phyloP scores from a whole-genome alignment of 2,329 filamentous ascomycete species.

The Botrytis pseudocinerea region DNA sequence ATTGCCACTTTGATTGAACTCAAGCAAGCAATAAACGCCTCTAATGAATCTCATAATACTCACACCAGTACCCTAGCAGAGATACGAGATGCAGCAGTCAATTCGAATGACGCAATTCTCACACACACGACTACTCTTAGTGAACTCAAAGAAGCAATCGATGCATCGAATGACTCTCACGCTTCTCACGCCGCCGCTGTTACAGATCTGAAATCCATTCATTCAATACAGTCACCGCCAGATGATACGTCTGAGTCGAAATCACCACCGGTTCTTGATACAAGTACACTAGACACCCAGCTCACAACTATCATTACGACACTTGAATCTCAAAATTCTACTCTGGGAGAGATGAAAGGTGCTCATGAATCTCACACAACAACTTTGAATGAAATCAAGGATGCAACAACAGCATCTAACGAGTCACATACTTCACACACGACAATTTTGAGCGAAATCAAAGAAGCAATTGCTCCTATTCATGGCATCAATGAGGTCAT shows the following conservation, averaged over 20 bases:
- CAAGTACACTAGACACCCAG: constrained; percentile 13
- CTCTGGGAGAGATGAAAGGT: constrained; percentile 30
- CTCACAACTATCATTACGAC: constrained; percentile 30
- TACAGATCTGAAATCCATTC: constrained; percentile 24
- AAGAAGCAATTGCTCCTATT: background rate
- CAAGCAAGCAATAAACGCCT: background rate
- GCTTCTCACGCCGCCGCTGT: constrained; percentile 26
- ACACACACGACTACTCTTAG: constrained; percentile 30
- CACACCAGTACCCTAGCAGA: constrained; percentile 28
- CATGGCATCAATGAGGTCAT: background rate
- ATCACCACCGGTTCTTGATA: background rate
- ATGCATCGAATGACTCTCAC: constrained; percentile 23
- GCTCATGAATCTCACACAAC: background rate
- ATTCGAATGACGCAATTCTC: constrained; percentile 25
- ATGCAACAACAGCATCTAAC: constrained; percentile 27
- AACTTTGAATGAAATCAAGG: constrained; percentile 31
- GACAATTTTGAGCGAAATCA: constrained; percentile 22
- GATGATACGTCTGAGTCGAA: background rate
- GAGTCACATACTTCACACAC: constrained; percentile 25
- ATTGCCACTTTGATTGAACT: constrained; percentile 23
- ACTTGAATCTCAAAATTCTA: constrained; percentile 28
- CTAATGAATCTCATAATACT: constrained; percentile 26
- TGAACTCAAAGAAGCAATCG: constrained; percentile 27
- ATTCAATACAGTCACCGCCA: background rate
- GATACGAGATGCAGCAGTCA: constrained; percentile 29